phyloP scores from a whole-genome alignment of 495 filamentous ascomycete species.

The Hypoxylon subgilvum region DNA sequence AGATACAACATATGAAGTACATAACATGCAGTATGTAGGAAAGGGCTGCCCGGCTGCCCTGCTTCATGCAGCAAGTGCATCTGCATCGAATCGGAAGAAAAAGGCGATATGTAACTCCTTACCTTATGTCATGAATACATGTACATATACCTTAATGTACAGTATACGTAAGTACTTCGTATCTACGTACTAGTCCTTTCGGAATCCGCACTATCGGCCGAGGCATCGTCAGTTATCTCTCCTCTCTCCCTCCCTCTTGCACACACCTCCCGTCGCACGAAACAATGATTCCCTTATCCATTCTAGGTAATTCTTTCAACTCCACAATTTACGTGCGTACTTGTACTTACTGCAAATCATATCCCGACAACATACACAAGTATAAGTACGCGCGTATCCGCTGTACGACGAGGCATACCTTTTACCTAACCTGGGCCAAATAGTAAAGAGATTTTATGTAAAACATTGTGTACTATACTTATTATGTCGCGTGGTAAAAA shows the following conservation, averaged over 20 bases:
- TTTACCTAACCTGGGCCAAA: no score
- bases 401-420: no score
- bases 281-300: constrained; percentile 23
- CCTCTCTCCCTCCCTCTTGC: constrained; percentile 1
- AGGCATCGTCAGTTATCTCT: no score
- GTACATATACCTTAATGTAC: not conserved
- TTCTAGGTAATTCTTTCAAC: constrained; percentile 23
- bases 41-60: no score
- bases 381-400: not conserved
- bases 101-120: no score
- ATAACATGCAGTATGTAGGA: no score
- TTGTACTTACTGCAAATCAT: not conserved
- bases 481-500: not conserved
- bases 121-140: constrained; percentile 2
- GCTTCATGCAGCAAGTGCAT: not conserved
- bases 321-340: constrained; percentile 33
- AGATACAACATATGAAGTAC: not conserved
- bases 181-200: not conserved
- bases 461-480: not conserved
- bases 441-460: no score
- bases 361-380: no score
- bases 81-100: no score
- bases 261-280: constrained; percentile 22
- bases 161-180: no score
- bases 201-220: constrained; percentile 34